Evolutionary conservation across 441 rosid genomes (phyloP), one percentile per base, ranked within the genome.

Genomic region (Cnidoscolus chayamansa): DNA sequence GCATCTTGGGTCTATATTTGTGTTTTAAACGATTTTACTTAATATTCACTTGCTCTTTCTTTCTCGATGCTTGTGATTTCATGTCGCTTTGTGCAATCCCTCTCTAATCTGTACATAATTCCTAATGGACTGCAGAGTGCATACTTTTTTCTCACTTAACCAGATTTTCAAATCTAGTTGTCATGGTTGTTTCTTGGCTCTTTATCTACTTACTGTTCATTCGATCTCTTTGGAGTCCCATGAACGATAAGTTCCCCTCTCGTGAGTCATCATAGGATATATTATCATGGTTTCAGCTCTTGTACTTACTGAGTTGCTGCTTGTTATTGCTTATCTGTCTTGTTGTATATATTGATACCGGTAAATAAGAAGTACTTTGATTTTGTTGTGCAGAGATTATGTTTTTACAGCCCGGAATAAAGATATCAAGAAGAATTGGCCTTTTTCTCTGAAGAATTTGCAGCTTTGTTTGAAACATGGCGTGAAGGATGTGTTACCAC

Each of bases 401-500:
- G 98, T 92, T 72, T 86, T 78, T 62, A 68, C 80, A 61, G 78
- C 88, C 72, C 76, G 99, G 79, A 86, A 85, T 84, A 90, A 86
- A 70, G 92, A 89, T 81, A 86, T 91, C 84, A 80, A 86, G 80
- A 84, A 83, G 76, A 95, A 82, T 68, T 95, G 99, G 99, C 99
- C 99, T n/a, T 93, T 95, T 76, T 95, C 99, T 31, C 31, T 43
- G 67, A 83, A 85, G 72, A 91, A 80, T 68, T 84, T 95, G 79
- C 89, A 89, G 54, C 90, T 91, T 87, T 88, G 91, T 73, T 76
- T 87, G 81, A 87, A 87, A 67, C 89, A 95, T 88, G 99, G 97
- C 65, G 84, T 93, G 84, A 86, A 84, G 75, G 94, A 89, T 72
- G 86, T 89, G 17, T 83, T 95, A 75, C 98, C 98, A 70, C 96